A percentile compares a stretch with the other conserved stretches of the same genome.
Evolutionary conservation across 768 basidiomycete species (phyloP).

Genomic region (Boletus eberwhitei): DNA sequence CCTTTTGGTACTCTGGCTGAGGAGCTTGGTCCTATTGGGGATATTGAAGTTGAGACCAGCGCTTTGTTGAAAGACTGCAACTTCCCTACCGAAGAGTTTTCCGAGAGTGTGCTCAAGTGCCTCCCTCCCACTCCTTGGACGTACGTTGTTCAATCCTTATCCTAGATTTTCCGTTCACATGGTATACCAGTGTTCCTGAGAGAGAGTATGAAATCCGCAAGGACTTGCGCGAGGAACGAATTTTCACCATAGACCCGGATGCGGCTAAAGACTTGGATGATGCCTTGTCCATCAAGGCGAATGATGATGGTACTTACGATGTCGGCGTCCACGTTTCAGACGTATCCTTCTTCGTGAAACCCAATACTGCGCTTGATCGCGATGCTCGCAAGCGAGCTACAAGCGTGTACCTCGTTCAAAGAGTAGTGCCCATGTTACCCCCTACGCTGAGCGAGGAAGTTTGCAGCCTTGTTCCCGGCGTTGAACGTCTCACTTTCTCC

Average conservation of each 20-base stretch:
- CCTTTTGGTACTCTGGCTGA: slow-evolving; percentile 98
- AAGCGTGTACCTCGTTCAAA: slow-evolving; percentile 94
- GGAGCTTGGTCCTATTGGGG: slow-evolving; percentile 97
- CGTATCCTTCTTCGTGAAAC: slow-evolving; percentile 92
- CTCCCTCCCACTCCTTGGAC: slow-evolving; percentile 94
- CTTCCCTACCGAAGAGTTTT: slow-evolving; percentile 97
- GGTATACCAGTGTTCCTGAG: slow-evolving; percentile 68
- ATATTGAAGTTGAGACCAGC: slow-evolving; percentile 96
- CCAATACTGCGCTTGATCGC: slow-evolving; percentile 95
- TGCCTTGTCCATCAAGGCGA: slow-evolving; percentile 82
- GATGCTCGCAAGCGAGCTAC: slow-evolving; percentile 97
- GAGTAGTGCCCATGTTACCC: slow-evolving; percentile 96
- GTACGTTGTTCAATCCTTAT: slow-evolving; percentile 40
- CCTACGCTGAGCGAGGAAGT: slow-evolving; percentile 89
- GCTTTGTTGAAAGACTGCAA: slow-evolving; percentile 98
- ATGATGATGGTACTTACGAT: slow-evolving; percentile 90
- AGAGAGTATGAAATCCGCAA: slow-evolving; percentile 83
- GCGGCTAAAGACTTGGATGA: slow-evolving; percentile 93
- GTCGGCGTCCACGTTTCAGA: slow-evolving; percentile 96
- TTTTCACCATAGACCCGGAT: slow-evolving; percentile 93
- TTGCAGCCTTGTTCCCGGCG: slow-evolving; percentile 85
- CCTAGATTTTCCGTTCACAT: slow-evolving; percentile 8
- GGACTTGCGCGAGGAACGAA: slow-evolving; percentile 79
- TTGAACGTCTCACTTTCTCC: slow-evolving; percentile 90
- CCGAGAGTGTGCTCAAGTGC: slow-evolving; percentile 92